These are phyloP conservation scores for Fomitopsis schrenkii DNA, from an alignment of 1,284 basidiomycete species.

Conservation along the genomic window DNA sequence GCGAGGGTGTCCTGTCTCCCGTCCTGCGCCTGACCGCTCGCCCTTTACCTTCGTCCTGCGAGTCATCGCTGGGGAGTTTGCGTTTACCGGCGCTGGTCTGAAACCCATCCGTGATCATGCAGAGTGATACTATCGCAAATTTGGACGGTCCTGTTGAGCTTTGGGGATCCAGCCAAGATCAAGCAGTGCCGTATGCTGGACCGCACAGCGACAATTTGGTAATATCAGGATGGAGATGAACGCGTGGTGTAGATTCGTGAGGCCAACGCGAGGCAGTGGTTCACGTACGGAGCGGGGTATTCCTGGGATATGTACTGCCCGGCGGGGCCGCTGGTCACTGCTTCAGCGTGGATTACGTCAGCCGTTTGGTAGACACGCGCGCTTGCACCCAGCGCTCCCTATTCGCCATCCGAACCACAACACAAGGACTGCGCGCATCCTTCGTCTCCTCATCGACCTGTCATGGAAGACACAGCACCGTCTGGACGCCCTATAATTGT, in stretches of 20 bases:
- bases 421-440: not conserved
- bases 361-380: not conserved
- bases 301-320: not conserved
- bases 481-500: conserved; percentile 30
- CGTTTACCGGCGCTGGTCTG: not conserved
- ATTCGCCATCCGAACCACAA: not conserved
- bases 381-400: not conserved
- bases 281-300: no score
- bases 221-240: no score
- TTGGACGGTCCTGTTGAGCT: not conserved
- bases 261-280: no score
- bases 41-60: not conserved
- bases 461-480: conserved; percentile 27
- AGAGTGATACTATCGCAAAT: not conserved
- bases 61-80: not conserved
- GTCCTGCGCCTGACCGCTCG: not conserved
- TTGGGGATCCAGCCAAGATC: not conserved
- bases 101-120: not conserved
- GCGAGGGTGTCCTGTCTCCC: not conserved
- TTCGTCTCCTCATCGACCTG: not conserved
- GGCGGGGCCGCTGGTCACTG: not conserved
- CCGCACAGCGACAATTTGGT: no score
- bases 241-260: no score
- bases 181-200: no score
- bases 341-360: not conserved